A percentile compares a stretch with the other conserved stretches of the same genome.
Conservation (phyloP, 2,329 filamentous ascomycete genomes). For the Keithomyces neogunnii region DNA sequence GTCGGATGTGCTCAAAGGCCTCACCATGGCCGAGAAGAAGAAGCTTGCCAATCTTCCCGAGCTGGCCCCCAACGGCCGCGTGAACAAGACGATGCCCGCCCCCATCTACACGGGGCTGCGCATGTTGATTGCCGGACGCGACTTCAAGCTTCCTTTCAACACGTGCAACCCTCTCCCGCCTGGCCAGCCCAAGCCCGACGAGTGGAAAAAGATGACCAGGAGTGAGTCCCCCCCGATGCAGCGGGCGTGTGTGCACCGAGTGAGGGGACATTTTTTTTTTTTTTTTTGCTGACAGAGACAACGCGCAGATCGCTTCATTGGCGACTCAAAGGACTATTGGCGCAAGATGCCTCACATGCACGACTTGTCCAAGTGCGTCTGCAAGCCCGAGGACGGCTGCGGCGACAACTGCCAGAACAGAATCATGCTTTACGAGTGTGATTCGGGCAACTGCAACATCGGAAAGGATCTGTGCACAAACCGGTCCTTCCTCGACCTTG, state of each 20-base stretch:
- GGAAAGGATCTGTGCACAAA: slow-evolving; percentile 71
- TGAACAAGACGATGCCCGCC: slow-evolving; percentile 56
- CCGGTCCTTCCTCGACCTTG: slow-evolving; percentile 75
- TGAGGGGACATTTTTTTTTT: not conserved
- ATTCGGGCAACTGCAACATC: slow-evolving; percentile 78
- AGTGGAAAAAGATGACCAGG: slow-evolving; percentile 86
- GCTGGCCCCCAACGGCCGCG: slow-evolving; percentile 34
- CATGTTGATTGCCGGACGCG: slow-evolving; percentile 60
- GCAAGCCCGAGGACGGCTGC: slow-evolving; percentile 69
- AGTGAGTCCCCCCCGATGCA: slow-evolving; percentile 47
- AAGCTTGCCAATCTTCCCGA: slow-evolving; percentile 38
- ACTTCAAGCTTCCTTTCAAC: slow-evolving; percentile 86
- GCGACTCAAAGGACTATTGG: slow-evolving; percentile 73
- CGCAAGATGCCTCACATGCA: slow-evolving; percentile 68
- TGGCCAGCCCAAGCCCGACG: slow-evolving; percentile 83
- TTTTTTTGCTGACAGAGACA: not conserved
- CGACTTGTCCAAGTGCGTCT: slow-evolving; percentile 69
- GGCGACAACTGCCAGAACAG: slow-evolving; percentile 87
- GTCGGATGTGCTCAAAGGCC: slow-evolving; percentile 35
- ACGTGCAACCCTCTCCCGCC: slow-evolving; percentile 80
- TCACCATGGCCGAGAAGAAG: slow-evolving; percentile 45
- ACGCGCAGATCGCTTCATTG: slow-evolving; percentile 73
- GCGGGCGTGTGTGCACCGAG: no score
- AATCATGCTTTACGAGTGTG: slow-evolving; percentile 96
- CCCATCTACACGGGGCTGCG: slow-evolving; percentile 73